Conservation (phyloP, 2,329 filamentous ascomycete genomes). For the Sclerotinia trifoliorum region DNA sequence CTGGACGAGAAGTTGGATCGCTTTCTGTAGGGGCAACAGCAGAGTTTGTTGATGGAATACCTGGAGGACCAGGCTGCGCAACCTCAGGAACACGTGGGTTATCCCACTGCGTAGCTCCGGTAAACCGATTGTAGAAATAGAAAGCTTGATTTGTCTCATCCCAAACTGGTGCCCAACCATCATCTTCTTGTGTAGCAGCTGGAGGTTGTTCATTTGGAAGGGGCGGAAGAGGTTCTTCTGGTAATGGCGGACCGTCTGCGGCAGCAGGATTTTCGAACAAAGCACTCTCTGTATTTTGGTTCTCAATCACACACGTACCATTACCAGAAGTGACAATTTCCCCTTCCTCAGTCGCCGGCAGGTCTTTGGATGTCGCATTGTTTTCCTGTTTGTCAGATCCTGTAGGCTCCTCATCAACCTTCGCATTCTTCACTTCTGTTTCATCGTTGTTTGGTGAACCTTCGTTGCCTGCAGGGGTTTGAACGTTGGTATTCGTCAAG, state of each 20-base stretch:
- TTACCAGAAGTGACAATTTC: slow-evolving; percentile 23
- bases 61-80: slow-evolving; percentile 30
- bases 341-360: not conserved
- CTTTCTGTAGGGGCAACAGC: slow-evolving; percentile 31
- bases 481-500: not conserved
- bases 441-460: slow-evolving; percentile 8
- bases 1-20: slow-evolving; percentile 44
- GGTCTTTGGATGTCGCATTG: not conserved
- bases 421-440: not conserved
- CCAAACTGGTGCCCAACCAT: slow-evolving; percentile 82
- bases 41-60: slow-evolving; percentile 37
- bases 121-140: slow-evolving; percentile 85
- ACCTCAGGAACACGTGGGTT: slow-evolving; percentile 70
- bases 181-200: slow-evolving; percentile 54
- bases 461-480: not conserved
- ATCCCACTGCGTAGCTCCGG: slow-evolving; percentile 74
- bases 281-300: slow-evolving; percentile 25
- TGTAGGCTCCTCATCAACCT: not conserved
- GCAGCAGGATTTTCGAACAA: slow-evolving; percentile 19
- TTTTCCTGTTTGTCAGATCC: not conserved
- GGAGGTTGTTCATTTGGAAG: slow-evolving; percentile 47
- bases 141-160: slow-evolving; percentile 66
- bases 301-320: slow-evolving; percentile 25
- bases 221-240: slow-evolving; percentile 35
- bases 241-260: slow-evolving; percentile 37